phyloP scores from a whole-genome alignment of 2,329 filamentous ascomycete genomes.

The Cladosporium phlei region DNA sequence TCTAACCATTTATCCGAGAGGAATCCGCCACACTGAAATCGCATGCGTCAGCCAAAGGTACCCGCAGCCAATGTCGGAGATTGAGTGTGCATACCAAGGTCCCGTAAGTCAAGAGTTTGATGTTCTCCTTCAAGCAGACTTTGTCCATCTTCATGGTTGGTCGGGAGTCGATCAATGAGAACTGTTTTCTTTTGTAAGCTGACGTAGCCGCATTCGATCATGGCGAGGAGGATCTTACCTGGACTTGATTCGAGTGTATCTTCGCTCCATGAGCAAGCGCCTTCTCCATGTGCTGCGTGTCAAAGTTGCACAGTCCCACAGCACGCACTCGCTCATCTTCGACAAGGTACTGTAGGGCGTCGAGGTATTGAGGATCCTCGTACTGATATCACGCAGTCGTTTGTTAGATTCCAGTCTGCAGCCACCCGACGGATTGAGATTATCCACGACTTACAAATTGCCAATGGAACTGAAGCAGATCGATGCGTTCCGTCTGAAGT shows the following conservation, averaged over 20 bases:
- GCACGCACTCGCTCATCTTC: conserved; percentile 31
- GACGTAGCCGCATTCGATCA: no score
- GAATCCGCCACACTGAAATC: conserved; percentile 40
- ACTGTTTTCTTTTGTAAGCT: conserved; percentile 42
- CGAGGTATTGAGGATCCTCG: conserved; percentile 35
- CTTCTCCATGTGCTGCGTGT: conserved; percentile 35
- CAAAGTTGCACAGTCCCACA: conserved; percentile 42
- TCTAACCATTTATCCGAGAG: conserved; percentile 38
- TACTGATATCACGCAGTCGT: no score
- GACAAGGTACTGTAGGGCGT: conserved; percentile 33
- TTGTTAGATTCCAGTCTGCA: no score
- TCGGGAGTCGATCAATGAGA: conserved; percentile 39
- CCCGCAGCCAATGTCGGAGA: neutral
- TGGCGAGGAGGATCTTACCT: no score
- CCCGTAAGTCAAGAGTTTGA: conserved; percentile 44
- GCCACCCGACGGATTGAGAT: neutral
- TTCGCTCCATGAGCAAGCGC: conserved; percentile 31
- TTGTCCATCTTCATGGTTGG: conserved; percentile 36
- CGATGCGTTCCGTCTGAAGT: conserved; percentile 32
- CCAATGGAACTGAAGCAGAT: conserved; percentile 44
- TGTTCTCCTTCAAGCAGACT: conserved; percentile 34
- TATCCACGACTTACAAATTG: conserved; percentile 23
- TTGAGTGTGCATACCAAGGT: conserved; percentile 17
- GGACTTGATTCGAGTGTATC: conserved; percentile 11
- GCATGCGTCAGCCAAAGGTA: no score